phyloP scores from a whole-genome alignment of 495 filamentous ascomycete genomes.

The Bacidia gigantensis region DNA sequence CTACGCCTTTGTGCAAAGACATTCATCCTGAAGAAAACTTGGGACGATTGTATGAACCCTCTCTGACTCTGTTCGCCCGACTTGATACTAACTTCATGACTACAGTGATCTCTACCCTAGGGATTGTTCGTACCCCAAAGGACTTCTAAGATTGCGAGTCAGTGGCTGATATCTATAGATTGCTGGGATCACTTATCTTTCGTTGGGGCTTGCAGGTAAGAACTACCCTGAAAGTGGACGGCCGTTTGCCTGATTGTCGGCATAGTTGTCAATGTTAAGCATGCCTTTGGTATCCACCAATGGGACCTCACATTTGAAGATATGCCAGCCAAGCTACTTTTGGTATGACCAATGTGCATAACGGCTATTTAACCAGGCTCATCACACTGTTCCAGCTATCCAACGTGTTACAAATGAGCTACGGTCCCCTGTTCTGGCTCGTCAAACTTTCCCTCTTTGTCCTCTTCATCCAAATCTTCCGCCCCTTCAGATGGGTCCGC shows the following conservation, averaged over 20 bases:
- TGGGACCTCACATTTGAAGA: conserved; percentile 6
- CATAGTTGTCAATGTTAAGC: not conserved
- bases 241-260: not conserved
- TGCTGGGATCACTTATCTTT: not conserved
- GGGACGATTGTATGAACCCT: conserved; percentile 8
- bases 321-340: not conserved
- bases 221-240: not conserved
- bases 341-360: too few relatives aligned
- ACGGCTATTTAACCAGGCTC: too few relatives aligned
- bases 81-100: not conserved
- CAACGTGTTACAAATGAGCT: not conserved
- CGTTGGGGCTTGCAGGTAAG: not conserved
- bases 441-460: conserved; percentile 6
- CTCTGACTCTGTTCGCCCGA: not conserved
- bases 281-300: not conserved
- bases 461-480: conserved; percentile 4
- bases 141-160: not conserved
- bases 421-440: conserved; percentile 3
- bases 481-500: conserved; percentile 4
- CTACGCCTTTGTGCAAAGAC: conserved; percentile 8
- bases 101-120: not conserved
- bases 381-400: not conserved
- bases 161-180: not conserved
- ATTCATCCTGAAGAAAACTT: conserved; percentile 5
- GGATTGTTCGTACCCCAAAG: not conserved